Evolutionary conservation across 495 filamentous ascomycete species (phyloP).

Genomic region (Penicillium chermesinum): DNA sequence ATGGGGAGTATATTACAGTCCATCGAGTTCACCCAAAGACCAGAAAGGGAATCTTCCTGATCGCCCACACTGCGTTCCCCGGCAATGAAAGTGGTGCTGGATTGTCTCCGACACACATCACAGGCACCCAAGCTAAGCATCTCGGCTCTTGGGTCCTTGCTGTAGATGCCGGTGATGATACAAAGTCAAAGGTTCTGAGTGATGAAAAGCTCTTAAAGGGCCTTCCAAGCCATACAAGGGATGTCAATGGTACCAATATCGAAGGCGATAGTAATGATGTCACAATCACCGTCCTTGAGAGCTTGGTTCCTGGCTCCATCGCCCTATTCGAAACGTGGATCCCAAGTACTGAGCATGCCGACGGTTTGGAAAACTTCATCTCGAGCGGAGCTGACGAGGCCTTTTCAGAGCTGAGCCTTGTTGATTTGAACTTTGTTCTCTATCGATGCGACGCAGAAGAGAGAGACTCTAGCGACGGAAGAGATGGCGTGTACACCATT

Average conservation of each 20-base stretch:
- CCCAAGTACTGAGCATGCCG: conserved; percentile 70
- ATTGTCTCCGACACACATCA: conserved; percentile 70
- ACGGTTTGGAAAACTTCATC: conserved; percentile 76
- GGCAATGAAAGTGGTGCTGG: conserved; percentile 74
- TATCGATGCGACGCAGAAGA: conserved; percentile 94
- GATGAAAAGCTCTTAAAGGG: conserved; percentile 71
- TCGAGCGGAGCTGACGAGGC: conserved; percentile 76
- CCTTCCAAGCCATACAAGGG: conserved; percentile 71
- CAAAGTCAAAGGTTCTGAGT: conserved; percentile 54
- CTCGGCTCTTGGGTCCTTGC: conserved; percentile 87
- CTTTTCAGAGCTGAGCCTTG: conserved; percentile 64
- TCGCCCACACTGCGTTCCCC: conserved; percentile 92
- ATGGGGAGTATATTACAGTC: conserved; percentile 91
- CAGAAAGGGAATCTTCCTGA: conserved; percentile 86
- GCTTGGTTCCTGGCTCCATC: conserved; percentile 87
- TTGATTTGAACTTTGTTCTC: conserved; percentile 87
- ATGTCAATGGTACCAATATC: conserved; percentile 63
- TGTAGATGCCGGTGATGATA: conserved; percentile 64
- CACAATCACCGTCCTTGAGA: conserved; percentile 71
- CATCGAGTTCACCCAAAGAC: conserved; percentile 89
- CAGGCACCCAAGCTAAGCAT: conserved; percentile 67
- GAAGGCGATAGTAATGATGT: conserved; percentile 65
- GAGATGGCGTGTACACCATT: conserved; percentile 83
- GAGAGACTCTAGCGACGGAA: conserved; percentile 67
- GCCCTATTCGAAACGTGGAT: conserved; percentile 96